phyloP scores from a whole-genome alignment of 179 eudicot genomes.

The Silene noctiflora region DNA sequence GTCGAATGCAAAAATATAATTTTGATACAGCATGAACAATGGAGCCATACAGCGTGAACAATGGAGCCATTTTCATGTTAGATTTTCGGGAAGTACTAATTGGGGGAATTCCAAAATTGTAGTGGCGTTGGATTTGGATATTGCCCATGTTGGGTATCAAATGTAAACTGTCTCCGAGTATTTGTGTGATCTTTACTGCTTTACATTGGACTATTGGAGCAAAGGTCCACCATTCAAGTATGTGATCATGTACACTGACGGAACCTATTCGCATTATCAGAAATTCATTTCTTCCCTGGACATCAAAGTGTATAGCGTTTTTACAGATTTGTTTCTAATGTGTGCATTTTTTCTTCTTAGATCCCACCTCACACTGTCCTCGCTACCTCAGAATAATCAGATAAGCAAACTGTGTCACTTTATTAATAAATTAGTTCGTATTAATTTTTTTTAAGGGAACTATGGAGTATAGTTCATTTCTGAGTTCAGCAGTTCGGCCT shows the following conservation, averaged over 20 bases:
- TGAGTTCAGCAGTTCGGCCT: not conserved
- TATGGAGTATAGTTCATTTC: not conserved
- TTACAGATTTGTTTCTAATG: no score
- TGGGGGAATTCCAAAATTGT: not conserved
- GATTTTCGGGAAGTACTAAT: not conserved
- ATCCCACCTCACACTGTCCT: no score
- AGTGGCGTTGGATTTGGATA: not conserved
- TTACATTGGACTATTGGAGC: not conserved
- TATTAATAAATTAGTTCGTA: no score
- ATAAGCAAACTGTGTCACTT: no score
- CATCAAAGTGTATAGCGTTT: no score
- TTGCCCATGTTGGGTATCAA: no score
- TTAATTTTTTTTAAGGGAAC: not conserved
- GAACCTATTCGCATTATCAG: not conserved
- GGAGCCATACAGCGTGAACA: no score
- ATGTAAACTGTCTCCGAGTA: no score
- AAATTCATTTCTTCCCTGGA: no score
- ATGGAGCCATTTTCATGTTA: no score
- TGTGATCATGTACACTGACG: not conserved
- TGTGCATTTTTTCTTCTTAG: no score
- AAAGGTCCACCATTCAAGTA: not conserved
- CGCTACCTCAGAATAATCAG: no score
- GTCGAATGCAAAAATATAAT: not conserved
- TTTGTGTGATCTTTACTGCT: not conserved
- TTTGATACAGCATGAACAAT: not conserved